Evolutionary conservation across 2,329 filamentous ascomycete species (phyloP).

Genomic region (Ilyonectria mors-panacis): DNA sequence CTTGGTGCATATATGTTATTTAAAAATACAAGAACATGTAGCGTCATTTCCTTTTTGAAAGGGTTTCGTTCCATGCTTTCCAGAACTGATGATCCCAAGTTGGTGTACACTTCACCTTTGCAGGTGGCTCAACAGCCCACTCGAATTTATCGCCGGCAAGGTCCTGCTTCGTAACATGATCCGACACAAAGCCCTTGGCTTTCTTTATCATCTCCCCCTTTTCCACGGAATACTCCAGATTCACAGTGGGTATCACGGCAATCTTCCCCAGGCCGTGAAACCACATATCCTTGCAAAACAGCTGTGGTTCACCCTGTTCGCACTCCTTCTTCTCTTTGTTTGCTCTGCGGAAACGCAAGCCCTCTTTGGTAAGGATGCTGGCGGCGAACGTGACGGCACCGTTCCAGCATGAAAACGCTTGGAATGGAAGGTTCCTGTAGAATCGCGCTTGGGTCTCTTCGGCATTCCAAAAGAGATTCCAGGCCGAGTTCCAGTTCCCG

Average conservation of each 20-base stretch:
- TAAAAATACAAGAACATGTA: no score
- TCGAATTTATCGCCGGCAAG: constrained; percentile 52
- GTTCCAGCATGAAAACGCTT: constrained; percentile 74
- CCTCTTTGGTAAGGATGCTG: constrained; percentile 58
- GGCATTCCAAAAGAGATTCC: constrained; percentile 68
- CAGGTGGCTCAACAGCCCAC: constrained; percentile 61
- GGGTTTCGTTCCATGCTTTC: constrained; percentile 52
- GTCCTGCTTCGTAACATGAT: constrained; percentile 50
- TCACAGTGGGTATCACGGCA: constrained; percentile 69
- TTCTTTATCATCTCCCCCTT: constrained; percentile 61
- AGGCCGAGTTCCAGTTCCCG: constrained; percentile 58
- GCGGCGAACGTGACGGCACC: constrained; percentile 66
- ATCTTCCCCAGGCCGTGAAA: constrained; percentile 62
- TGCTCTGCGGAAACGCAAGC: constrained; percentile 60
- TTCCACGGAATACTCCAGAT: constrained; percentile 66
- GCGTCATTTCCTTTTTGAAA: not conserved
- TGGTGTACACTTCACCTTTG: constrained; percentile 63
- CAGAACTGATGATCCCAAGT: constrained; percentile 57
- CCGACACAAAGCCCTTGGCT: constrained; percentile 62
- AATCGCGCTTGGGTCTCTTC: constrained; percentile 52
- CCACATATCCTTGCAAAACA: constrained; percentile 73
- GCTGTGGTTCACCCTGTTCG: constrained; percentile 65
- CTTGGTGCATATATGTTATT: no score
- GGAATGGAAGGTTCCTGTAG: constrained; percentile 60
- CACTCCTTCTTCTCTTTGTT: constrained; percentile 59